A percentile compares a stretch with the other conserved stretches of the same genome.
phyloP scores from a whole-genome alignment of 495 filamentous ascomycete species.

The Chlorociboria aeruginascens region DNA sequence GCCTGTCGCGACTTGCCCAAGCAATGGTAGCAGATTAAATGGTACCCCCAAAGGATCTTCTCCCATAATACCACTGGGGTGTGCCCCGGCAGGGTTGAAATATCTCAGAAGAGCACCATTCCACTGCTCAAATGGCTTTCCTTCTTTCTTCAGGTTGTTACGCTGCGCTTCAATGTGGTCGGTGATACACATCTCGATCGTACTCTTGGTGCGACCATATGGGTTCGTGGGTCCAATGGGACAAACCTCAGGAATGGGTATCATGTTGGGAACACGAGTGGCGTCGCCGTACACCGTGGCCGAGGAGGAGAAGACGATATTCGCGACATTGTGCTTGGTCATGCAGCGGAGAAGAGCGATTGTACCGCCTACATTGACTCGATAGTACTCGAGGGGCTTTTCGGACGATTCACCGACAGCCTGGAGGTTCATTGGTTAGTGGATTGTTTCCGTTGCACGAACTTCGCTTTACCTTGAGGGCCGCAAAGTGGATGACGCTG shows the following conservation, averaged over 20 bases:
- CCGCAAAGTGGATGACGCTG: conserved; percentile 97
- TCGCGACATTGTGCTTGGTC: conserved; percentile 78
- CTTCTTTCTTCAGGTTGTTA: conserved; percentile 67
- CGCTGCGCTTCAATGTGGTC: conserved; percentile 84
- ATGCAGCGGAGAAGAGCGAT: conserved; percentile 81
- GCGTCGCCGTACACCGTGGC: conserved; percentile 98
- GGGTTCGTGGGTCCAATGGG: conserved; percentile 94
- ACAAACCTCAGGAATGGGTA: conserved; percentile 94
- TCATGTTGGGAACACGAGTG: conserved; percentile 93
- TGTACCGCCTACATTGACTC: conserved; percentile 89
- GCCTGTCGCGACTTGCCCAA: conserved; percentile 91
- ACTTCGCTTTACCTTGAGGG: conserved; percentile 59
- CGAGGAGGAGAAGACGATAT: conserved; percentile 95
- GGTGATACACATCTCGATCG: conserved; percentile 80
- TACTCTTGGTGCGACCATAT: conserved; percentile 90
- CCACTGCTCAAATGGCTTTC: conserved; percentile 68
- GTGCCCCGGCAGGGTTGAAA: conserved; percentile 93
- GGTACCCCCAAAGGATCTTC: conserved; percentile 94
- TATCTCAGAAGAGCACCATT: conserved; percentile 90
- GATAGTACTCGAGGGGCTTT: conserved; percentile 95
- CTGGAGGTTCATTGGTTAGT: conserved; percentile 28
- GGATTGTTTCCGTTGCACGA: background rate
- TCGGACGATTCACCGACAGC: conserved; percentile 94
- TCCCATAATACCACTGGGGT: conserved; percentile 95
- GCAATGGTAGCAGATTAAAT: conserved; percentile 87